Evolutionary conservation across 306 rosid genomes (phyloP).

Genomic region (Vicia sativa): DNA sequence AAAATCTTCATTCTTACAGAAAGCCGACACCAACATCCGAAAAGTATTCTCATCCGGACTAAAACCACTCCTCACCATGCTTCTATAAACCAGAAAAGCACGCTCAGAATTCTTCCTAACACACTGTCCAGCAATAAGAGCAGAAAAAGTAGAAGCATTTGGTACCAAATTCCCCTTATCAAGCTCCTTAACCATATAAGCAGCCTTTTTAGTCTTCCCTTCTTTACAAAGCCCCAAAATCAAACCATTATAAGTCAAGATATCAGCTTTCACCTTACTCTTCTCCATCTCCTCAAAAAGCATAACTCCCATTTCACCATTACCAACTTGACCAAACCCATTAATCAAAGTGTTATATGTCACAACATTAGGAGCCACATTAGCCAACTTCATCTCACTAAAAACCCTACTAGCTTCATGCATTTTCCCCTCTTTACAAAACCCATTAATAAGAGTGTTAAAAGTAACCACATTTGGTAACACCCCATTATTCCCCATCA

Average conservation of each 20-base stretch:
- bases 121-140: constrained; percentile 73
- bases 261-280: constrained; percentile 62
- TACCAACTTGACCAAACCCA: constrained; percentile 66
- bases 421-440: constrained; percentile 70
- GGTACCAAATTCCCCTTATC: constrained; percentile 65
- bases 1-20: constrained; percentile 66
- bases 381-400: constrained; percentile 62
- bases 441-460: constrained; percentile 70
- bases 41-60: constrained; percentile 60
- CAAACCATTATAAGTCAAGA: constrained; percentile 77
- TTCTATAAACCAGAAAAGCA: constrained; percentile 66
- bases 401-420: constrained; percentile 69
- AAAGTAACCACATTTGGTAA: constrained; percentile 62
- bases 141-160: constrained; percentile 74
- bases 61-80: constrained; percentile 73
- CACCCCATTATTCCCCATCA: constrained; percentile 61
- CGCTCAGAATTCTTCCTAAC: constrained; percentile 62
- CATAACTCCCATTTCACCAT: constrained; percentile 58
- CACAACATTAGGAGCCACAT: constrained; percentile 63
- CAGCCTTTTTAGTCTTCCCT: constrained; percentile 86
- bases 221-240: constrained; percentile 83
- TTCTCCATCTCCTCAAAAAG: constrained; percentile 76
- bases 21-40: constrained; percentile 54
- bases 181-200: constrained; percentile 65
- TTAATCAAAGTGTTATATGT: constrained; percentile 76